Base-by-base conservation (phyloP, 495 filamentous ascomycete species). In the Lichina pygmaea region DNA sequence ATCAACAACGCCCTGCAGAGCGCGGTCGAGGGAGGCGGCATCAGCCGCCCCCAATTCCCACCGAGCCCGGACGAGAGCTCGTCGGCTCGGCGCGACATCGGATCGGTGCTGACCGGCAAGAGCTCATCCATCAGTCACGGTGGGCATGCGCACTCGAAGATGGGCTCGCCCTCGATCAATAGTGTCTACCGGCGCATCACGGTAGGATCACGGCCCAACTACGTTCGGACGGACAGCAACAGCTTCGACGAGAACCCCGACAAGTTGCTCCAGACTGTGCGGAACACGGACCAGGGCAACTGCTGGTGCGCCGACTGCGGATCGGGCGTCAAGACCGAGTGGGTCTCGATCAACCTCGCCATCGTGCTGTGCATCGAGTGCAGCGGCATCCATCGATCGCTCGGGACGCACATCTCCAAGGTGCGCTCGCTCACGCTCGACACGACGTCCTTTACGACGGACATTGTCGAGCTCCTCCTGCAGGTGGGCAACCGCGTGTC, bases 281-380 rank as follows among this genome's bases (percentile, higher is more conserved):
- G 89, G 39, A 83, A 92, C 36, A 78, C 78, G 33, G 91, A 95
- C 50, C 77, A 93, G 51, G 84, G 82, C 15, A 99, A 99, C 58
- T 79, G 73, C 45, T 81, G 77, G 72, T 99, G 89, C 58, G 89
- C 86, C 17, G 89, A 99, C 55, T 99, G 89, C 56, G 83, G 81
- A 11, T 91, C 85, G 17, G 75, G 77, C 32, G 70, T 75, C 51
- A 94, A 92, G 58, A 82, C 91, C 13, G 91, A 99, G 58, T 99
- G 89, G 89, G 89, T 93, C 37, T 94, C 86, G 2, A 93, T 99
- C 57, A 99, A 99, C 52, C 70, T 99, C 4, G 91, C 80, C 32
- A 92, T 95, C 45, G 75, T 95, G 33, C 69, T 99, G 12, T 99
- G 89, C 61, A 99, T 99, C 50, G 89, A 99, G 58, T 99, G 89